These are phyloP conservation scores for Sporothrix mexicana DNA, from an alignment of 2,329 filamentous ascomycete species.

Conservation along the genomic window DNA sequence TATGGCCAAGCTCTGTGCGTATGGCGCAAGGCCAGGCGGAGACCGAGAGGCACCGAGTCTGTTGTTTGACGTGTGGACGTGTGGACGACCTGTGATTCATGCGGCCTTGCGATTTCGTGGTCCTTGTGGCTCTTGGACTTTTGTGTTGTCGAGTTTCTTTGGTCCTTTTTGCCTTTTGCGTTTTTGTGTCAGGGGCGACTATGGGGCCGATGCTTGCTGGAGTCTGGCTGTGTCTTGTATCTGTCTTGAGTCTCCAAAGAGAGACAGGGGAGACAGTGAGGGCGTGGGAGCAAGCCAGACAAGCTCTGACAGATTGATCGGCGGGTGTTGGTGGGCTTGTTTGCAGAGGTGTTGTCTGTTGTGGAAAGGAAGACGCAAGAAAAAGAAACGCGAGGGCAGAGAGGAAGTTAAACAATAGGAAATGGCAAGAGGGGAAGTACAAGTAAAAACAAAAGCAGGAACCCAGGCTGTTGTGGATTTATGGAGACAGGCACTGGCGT, in stretches of 20 bases:
- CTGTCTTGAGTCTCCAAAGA: background rate
- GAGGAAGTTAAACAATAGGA: background rate
- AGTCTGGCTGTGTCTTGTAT: background rate
- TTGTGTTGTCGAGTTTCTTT: background rate
- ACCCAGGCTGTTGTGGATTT: conserved; percentile 2
- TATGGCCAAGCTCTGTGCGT: conserved; percentile 24
- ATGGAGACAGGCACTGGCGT: conserved; percentile 14
- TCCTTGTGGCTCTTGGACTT: background rate
- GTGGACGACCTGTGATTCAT: background rate
- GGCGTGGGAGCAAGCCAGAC: background rate
- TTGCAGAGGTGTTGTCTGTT: background rate
- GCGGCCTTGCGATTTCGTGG: background rate
- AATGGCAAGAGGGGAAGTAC: conserved; percentile 2
- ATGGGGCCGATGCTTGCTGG: background rate
- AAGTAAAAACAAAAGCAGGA: conserved; percentile 23
- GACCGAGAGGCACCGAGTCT: conserved; percentile 20
- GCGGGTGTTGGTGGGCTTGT: background rate
- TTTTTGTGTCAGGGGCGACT: conserved; percentile 16
- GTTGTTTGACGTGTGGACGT: conserved; percentile 18
- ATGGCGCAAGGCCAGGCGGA: background rate
- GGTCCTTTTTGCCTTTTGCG: conserved; percentile 8
- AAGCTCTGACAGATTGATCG: background rate
- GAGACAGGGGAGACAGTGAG: background rate
- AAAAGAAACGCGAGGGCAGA: background rate
- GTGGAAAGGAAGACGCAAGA: background rate